phyloP scores from a whole-genome alignment of 306 rosid genomes.

The Pyrus bretschneideri region DNA sequence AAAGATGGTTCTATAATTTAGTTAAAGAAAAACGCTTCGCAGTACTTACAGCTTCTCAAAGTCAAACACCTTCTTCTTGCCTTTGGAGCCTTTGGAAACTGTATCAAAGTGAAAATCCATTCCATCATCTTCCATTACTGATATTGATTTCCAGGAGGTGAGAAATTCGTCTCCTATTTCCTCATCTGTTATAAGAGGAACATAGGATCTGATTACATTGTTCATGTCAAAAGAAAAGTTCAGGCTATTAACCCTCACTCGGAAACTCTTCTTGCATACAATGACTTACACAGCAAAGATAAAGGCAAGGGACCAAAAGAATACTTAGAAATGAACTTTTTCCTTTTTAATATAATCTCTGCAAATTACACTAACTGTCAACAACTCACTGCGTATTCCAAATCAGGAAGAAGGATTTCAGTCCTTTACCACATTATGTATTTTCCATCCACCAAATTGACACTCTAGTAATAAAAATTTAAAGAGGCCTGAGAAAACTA shows the following conservation, averaged over 20 bases:
- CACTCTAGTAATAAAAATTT: not conserved
- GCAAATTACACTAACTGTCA: conserved; percentile 16
- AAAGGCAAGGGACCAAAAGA: conserved; percentile 12
- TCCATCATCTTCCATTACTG: conserved; percentile 61
- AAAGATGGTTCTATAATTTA: not conserved
- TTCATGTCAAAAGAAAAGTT: not conserved
- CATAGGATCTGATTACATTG: not conserved
- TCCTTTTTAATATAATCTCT: conserved; percentile 27
- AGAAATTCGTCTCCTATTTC: conserved; percentile 72
- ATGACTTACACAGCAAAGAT: conserved; percentile 10
- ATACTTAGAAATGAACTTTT: conserved; percentile 55
- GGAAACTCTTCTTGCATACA: not conserved
- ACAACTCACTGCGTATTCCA: not conserved
- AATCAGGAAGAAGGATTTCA: not conserved
- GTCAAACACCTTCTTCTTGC: conserved; percentile 62
- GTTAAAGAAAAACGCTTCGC: not conserved
- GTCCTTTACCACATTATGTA: not conserved
- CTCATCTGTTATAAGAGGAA: conserved; percentile 44
- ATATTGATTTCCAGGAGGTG: conserved; percentile 84
- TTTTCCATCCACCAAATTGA: conserved; percentile 1
- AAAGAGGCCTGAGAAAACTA: not conserved
- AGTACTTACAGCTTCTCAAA: conserved; percentile 70
- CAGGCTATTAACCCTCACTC: not conserved
- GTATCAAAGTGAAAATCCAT: conserved; percentile 66
- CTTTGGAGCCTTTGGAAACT: conserved; percentile 51